Conservation (phyloP, 2,329 filamentous ascomycete genomes). For the Dothideomycetidae sp. region DNA sequence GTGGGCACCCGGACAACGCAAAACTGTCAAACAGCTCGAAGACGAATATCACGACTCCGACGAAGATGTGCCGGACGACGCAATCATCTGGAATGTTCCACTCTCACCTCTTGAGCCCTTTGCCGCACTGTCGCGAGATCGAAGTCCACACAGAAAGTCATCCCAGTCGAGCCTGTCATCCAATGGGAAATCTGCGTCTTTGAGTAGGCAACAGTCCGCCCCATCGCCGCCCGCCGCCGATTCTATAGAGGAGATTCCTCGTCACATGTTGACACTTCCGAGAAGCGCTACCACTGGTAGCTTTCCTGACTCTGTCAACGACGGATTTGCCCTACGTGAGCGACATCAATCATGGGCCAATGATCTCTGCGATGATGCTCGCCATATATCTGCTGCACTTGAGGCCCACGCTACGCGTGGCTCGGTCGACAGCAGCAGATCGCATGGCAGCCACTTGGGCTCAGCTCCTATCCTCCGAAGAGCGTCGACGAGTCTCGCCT, state of each 20-base stretch:
- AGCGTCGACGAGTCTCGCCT: conserved; percentile 24
- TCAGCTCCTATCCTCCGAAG: conserved; percentile 15
- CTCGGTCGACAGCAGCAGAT: conserved; percentile 10
- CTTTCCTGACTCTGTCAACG: conserved; percentile 14
- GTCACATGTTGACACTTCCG: conserved; percentile 13
- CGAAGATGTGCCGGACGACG: conserved; percentile 60
- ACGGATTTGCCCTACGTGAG: conserved; percentile 16
- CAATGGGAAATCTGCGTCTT: conserved; percentile 14
- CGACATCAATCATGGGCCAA: conserved; percentile 59
- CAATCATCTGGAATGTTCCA: conserved; percentile 68
- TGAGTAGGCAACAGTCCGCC: conserved; percentile 5
- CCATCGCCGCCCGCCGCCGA: conserved; percentile 6
- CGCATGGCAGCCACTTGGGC: conserved; percentile 30
- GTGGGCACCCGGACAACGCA: conserved; percentile 55
- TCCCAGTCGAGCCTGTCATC: conserved; percentile 17
- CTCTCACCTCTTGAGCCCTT: conserved; percentile 46
- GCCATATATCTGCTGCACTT: conserved; percentile 62
- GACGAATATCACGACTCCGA: conserved; percentile 68
- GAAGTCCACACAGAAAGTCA: conserved; percentile 22
- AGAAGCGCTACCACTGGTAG: conserved; percentile 20
- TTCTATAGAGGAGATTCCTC: conserved; percentile 3
- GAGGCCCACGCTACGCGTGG: conserved; percentile 53
- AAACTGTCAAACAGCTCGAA: conserved; percentile 56
- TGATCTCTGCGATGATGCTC: conserved; percentile 57
- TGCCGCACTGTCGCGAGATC: conserved; percentile 14